Evolutionary conservation across 78 protist species (phyloP).

Genomic region (Acrasis kona): DNA sequence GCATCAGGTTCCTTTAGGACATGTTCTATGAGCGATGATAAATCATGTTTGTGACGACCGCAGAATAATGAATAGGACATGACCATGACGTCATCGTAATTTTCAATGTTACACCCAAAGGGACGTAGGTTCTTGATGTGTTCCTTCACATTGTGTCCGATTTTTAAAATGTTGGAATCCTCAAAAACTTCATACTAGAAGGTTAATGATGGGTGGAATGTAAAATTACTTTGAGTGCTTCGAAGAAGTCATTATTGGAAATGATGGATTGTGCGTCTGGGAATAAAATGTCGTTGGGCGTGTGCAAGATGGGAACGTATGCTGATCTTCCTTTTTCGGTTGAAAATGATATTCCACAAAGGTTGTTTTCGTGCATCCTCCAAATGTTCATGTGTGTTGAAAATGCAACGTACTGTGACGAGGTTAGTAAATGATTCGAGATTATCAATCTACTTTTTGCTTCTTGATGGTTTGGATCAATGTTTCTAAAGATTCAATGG

Average conservation of each 20-base stretch:
- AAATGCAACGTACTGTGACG: too few relatives aligned
- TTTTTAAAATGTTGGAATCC: neutral
- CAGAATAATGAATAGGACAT: neutral
- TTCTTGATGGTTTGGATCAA: too few relatives aligned
- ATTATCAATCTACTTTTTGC: too few relatives aligned
- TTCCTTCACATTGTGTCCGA: neutral
- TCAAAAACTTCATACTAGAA: neutral
- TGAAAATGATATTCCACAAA: neutral
- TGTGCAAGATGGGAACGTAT: neutral
- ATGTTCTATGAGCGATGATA: neutral
- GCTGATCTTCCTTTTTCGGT: neutral
- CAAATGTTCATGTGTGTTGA: neutral
- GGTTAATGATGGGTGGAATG: neutral
- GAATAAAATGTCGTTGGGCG: too few relatives aligned
- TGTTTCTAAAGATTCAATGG: too few relatives aligned
- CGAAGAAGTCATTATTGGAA: neutral
- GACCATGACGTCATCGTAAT: conserved; percentile 8
- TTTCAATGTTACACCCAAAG: neutral
- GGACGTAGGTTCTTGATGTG: neutral
- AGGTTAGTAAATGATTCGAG: too few relatives aligned
- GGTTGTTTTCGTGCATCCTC: neutral
- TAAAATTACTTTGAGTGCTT: neutral
- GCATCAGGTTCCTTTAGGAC: neutral
- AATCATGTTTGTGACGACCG: neutral
- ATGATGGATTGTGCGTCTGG: too few relatives aligned